Conservation (phyloP, 148 eudicot species). For the Rhododendron mucronatum region DNA sequence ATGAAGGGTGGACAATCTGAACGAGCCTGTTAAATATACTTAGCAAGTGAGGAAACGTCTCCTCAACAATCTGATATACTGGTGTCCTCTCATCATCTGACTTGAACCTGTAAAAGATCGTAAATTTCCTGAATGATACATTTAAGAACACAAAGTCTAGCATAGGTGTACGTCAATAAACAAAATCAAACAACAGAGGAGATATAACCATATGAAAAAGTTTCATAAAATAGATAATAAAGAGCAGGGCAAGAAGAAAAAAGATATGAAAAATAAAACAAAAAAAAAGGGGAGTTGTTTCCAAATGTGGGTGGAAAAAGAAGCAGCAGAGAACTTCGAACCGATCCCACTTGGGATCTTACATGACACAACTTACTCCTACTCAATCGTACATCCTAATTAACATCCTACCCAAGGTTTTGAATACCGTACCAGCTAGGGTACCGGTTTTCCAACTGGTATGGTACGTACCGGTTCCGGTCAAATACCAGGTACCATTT, state of each 20-base stretch:
- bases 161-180: background rate
- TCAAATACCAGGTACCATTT: too few relatives aligned
- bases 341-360: background rate
- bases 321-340: background rate
- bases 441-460: too few relatives aligned
- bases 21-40: constrained; percentile 76
- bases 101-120: constrained; percentile 61
- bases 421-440: too few relatives aligned
- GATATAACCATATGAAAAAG: background rate
- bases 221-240: background rate
- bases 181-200: background rate
- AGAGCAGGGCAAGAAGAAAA: background rate
- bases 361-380: background rate
- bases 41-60: constrained; percentile 84
- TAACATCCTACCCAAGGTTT: background rate
- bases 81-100: constrained; percentile 97
- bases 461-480: too few relatives aligned
- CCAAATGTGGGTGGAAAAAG: background rate
- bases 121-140: background rate
- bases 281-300: background rate
- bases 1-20: constrained; percentile 66
- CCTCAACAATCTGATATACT: constrained; percentile 71
- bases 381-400: background rate
- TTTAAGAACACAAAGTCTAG: background rate
- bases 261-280: background rate